These are phyloP conservation scores for Kuraishia capsulata DNA, from an alignment of 805 yeast genomes.

Conservation along the genomic window DNA sequence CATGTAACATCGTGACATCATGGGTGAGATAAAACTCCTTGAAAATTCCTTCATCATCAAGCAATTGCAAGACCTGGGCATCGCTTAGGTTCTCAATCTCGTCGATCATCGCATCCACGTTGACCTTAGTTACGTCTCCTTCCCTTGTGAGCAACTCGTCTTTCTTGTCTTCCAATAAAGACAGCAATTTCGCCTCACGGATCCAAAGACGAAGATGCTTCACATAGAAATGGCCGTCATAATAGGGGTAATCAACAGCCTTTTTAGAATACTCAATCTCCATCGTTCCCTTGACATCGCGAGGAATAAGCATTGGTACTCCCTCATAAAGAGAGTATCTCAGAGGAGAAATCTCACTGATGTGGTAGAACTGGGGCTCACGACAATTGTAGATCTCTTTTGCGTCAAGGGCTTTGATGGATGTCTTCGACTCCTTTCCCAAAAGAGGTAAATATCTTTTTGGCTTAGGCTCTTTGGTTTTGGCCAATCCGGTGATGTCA, in stretches of 20 bases:
- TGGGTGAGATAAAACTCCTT: slow-evolving; percentile 22
- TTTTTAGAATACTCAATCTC: slow-evolving; percentile 1
- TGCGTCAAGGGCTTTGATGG: neutral
- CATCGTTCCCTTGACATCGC: neutral
- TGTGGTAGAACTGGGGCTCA: slow-evolving; percentile 44
- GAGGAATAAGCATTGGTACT: slow-evolving; percentile 34
- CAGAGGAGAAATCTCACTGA: slow-evolving; percentile 44
- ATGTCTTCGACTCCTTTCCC: slow-evolving; percentile 3
- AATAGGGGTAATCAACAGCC: slow-evolving; percentile 17
- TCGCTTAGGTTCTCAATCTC: neutral
- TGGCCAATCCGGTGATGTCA: slow-evolving; percentile 30
- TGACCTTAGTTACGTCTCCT: slow-evolving; percentile 2
- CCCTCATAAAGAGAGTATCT: slow-evolving; percentile 55
- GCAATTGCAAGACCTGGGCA: slow-evolving; percentile 5
- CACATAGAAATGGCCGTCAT: slow-evolving; percentile 29
- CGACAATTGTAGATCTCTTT: slow-evolving; percentile 28
- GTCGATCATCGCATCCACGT: neutral
- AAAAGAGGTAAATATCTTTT: slow-evolving; percentile 5
- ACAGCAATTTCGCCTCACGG: slow-evolving; percentile 4
- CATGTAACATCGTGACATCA: slow-evolving; percentile 22
- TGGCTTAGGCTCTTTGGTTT: slow-evolving; percentile 6
- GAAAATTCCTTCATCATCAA: slow-evolving; percentile 15
- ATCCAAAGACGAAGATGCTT: slow-evolving; percentile 55
- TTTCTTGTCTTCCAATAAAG: neutral
- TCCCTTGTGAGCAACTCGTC: neutral